Percentiles rank a stretch among this genome's conserved stretches.
These are phyloP conservation scores for Hypoxylon crocopeplum DNA, from an alignment of 495 filamentous ascomycete genomes.

Conservation along the genomic window DNA sequence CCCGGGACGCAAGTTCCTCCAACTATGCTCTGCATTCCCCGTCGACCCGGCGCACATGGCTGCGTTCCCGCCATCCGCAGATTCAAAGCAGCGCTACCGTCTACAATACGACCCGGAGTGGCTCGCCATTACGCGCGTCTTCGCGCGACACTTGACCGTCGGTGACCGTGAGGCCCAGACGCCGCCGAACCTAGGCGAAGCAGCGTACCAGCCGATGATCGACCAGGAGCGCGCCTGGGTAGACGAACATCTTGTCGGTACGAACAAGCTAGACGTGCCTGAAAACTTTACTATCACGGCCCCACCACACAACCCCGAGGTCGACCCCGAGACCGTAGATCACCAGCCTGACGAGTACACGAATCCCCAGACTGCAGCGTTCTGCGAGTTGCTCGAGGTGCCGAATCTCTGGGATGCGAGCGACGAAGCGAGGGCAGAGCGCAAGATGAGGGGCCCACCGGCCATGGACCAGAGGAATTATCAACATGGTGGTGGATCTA, in stretches of 20 bases:
- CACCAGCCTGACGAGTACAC: conserved; percentile 75
- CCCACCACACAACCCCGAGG: conserved; percentile 64
- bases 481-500: conserved; percentile 27
- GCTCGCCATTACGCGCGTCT: conserved; percentile 88
- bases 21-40: conserved; percentile 69
- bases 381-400: conserved; percentile 80
- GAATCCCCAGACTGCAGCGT: conserved; percentile 79
- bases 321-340: conserved; percentile 37
- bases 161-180: conserved; percentile 58
- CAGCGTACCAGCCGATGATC: conserved; percentile 67
- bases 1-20: conserved; percentile 78
- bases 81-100: conserved; percentile 36
- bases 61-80: conserved; percentile 39
- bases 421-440: conserved; percentile 68
- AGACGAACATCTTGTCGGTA: conserved; percentile 68
- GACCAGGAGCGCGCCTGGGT: conserved; percentile 75
- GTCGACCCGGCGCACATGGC: conserved; percentile 28
- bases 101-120: conserved; percentile 92
- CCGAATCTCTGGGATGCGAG: conserved; percentile 75
- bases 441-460: conserved; percentile 52
- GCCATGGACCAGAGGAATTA: conserved; percentile 44
- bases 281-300: conserved; percentile 80
- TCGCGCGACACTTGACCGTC: conserved; percentile 63
- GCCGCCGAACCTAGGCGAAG: conserved; percentile 66
- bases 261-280: conserved; percentile 68